phyloP scores from a whole-genome alignment of 768 basidiomycete genomes.

The Tephrocybe sp. region DNA sequence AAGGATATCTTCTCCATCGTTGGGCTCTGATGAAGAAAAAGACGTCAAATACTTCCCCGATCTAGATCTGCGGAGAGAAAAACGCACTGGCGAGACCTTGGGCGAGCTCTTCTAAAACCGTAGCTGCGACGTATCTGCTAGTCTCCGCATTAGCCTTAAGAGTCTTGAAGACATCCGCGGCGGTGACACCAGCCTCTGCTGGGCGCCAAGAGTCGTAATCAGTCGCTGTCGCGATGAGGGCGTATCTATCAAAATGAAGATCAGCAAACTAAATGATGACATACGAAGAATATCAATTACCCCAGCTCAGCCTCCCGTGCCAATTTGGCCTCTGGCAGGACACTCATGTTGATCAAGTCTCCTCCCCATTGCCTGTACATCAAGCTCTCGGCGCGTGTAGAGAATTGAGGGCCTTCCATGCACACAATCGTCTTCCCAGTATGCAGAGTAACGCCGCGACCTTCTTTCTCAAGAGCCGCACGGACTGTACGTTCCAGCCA shows the following conservation, averaged over 20 bases:
- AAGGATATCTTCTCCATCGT: constrained; percentile 37
- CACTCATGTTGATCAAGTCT: constrained; percentile 97
- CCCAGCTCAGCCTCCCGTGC: constrained; percentile 93
- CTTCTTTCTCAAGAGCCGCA: constrained; percentile 58
- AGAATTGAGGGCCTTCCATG: constrained; percentile 98
- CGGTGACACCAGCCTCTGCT: constrained; percentile 78
- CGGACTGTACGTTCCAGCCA: constrained; percentile 69
- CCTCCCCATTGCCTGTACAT: constrained; percentile 95
- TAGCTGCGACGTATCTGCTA: constrained; percentile 70
- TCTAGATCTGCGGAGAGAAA: background rate
- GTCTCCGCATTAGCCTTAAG: constrained; percentile 85
- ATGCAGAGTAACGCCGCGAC: constrained; percentile 65
- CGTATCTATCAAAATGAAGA: constrained; percentile 58
- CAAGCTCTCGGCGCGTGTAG: constrained; percentile 92
- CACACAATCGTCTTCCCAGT: constrained; percentile 85
- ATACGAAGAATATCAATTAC: constrained; percentile 37
- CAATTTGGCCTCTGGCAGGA: constrained; percentile 94
- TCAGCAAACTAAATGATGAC: background rate
- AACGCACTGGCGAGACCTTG: constrained; percentile 3
- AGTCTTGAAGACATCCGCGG: constrained; percentile 88
- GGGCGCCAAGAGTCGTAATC: constrained; percentile 97
- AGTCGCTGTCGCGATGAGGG: constrained; percentile 85
- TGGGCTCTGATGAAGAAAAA: constrained; percentile 4
- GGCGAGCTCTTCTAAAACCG: constrained; percentile 62
- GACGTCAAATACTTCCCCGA: background rate